Evolutionary conservation across 73 alveolate genomes (phyloP), one percentile per base, ranked within the genome.

Genomic region (Paramecium primaurelia): DNA sequence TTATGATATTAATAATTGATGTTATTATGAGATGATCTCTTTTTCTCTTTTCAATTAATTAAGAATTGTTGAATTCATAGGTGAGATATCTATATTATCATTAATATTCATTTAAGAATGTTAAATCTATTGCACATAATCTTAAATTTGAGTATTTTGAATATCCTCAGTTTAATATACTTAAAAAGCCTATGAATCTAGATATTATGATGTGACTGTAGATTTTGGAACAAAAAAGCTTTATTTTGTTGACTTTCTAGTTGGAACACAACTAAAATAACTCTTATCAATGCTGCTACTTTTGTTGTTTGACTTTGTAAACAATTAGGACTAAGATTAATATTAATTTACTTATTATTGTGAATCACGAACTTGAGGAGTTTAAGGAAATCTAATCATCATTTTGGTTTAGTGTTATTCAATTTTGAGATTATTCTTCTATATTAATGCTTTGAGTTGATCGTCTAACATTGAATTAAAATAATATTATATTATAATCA

Each of bases 221-320:
- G 84, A 64, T 64, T 64, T 64, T 32, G 84, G 84, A 32, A 64
- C 42, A 64, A 64, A 64, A 64, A 64, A 64, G 28, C 84, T 64
- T 28, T 64, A 9, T 28, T 64, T 64, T 0, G 87, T 73, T 9
- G 87, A 73, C 10, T 73, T 73, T 30, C 87, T 36, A 36, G 60
- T 73, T 16, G 54, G 87, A 40, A 73, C 58, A 34, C 58, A 37
- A 16, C 60, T 37, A 28, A 73, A 37, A 38, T 37, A 73, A 40
- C 87, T 73, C 32, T 40, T 34, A 16, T 73, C 87, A 12, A 73
- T 73, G 10, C 87, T 73, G 14, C 60, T 73, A 37, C 87, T 73
- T 38, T 73, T 73, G 40, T 73, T 37, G 22, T 14, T 73, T 5
- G 58, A 37, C 18, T 40, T 73, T 5, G n/a, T 34, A 73, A 37